These are phyloP conservation scores for Cordyceps sp. DNA, from an alignment of 2,329 filamentous ascomycete species.

Conservation along the genomic window DNA sequence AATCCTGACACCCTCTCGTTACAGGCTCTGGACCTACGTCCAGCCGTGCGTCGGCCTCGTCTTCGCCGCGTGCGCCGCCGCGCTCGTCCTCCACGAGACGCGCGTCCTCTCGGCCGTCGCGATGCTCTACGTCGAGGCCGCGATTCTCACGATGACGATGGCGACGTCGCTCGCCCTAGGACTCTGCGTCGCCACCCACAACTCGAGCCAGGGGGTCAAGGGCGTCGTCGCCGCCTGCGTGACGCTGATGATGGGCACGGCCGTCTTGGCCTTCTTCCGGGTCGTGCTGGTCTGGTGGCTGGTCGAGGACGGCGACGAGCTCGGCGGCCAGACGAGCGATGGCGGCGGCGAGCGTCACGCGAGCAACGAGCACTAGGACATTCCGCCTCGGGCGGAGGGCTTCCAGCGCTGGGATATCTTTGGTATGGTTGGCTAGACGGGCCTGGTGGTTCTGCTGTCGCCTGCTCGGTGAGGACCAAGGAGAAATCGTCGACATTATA, in stretches of 20 bases:
- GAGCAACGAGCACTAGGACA: too few species aligned
- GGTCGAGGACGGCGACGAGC: conserved; percentile 1
- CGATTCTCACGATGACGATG: conserved; percentile 9
- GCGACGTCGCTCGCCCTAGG: conserved; percentile 7
- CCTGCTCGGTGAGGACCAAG: too few species aligned
- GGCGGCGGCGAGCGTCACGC: too few species aligned
- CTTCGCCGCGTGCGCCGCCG: conserved; percentile 8
- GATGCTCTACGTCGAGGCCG: conserved; percentile 11
- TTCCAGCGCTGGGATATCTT: too few species aligned
- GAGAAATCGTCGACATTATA: too few species aligned
- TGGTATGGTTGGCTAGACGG: too few species aligned
- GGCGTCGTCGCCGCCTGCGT: conserved; percentile 11
- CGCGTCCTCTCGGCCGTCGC: conserved; percentile 9
- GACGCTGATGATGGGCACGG: conserved; percentile 11
- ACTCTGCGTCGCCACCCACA: conserved; percentile 8
- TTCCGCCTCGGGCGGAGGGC: too few species aligned
- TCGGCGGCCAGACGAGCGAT: too few species aligned
- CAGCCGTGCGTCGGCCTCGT: conserved; percentile 6
- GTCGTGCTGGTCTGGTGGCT: conserved; percentile 12
- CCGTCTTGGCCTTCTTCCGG: conserved; percentile 12
- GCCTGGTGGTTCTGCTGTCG: too few species aligned
- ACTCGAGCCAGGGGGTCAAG: conserved; percentile 7
- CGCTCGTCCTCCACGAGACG: conserved; percentile 11
- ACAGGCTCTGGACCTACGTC: conserved; percentile 12
- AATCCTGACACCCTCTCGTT: not conserved